Evolutionary conservation across 108 stramenopile genomes (phyloP), one percentile per base, ranked within the genome.

Genomic region (Skeletonema marinoi): DNA sequence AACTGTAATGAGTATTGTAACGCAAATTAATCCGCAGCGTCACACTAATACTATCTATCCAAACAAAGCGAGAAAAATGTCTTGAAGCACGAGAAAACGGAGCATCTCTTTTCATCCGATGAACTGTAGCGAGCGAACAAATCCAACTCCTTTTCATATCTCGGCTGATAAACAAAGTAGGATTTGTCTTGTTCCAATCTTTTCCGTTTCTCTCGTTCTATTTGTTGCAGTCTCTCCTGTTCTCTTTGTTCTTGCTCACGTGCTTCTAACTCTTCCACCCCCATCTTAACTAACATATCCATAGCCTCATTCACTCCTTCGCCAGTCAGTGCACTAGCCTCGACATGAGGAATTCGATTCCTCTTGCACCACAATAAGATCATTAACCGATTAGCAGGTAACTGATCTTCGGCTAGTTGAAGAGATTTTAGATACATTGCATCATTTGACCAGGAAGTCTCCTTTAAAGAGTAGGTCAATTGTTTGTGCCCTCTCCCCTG

Each of bases 361-460:
- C 91, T 75, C 63, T 83, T 66, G 66, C 93, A 95, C 93, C 93
- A 95, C 3, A 92, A 71, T 48, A 87, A 39, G 1, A 95, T 89
- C 89, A 95, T 85, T 19, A 85, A 88, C 56, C 77, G 74, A 66
- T 92, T 90, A 10, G 91, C 89, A 51, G 88, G 78, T 4, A 87
- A 80, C 41, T 75, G 79, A 73, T 92, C 91, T 68, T 95, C 93
- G 4, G 88, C 80, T 19, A 63, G 82, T n/a, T 89, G 84, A 8
- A 95, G 61, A 10, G 86, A 88, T 30, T 86, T 84, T 21, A 92
- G 65, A 74, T 95, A 95, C 4, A 84, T 86, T 6, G 78, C 70
- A 63, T 86, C 90, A 46, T 25, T 86, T 65, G 74, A 84, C 89
- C 83, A 88, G 17, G 50, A 74, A 2, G 77, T 85, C 69, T 87